phyloP scores from a whole-genome alignment of 2,329 filamentous ascomycete genomes.

The Pestalotiopsis sp. region DNA sequence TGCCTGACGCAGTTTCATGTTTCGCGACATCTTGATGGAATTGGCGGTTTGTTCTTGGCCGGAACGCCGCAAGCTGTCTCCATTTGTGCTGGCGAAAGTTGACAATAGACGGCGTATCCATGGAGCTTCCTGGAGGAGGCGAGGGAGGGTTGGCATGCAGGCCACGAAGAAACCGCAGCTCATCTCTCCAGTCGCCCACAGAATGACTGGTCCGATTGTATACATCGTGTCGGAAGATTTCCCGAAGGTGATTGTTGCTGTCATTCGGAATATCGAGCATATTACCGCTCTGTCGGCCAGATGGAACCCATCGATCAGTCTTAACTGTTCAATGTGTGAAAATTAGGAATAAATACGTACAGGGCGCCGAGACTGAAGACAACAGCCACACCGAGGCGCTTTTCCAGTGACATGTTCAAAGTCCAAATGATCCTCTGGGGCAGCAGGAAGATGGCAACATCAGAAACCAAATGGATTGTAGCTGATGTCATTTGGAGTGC shows the following conservation, averaged over 20 bases:
- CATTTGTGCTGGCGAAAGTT: background rate
- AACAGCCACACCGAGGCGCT: conserved; percentile 26
- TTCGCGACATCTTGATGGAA: background rate
- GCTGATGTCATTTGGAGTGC: conserved; percentile 20
- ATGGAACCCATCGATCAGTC: background rate
- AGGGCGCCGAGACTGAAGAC: conserved; percentile 28
- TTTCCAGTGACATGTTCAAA: conserved; percentile 28
- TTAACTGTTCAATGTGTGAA: background rate
- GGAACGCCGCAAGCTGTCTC: background rate
- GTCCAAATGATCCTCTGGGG: conserved; percentile 31
- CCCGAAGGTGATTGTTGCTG: conserved; percentile 12
- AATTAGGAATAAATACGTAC: conserved; percentile 13
- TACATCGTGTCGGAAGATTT: conserved; percentile 34
- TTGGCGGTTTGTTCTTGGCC: background rate
- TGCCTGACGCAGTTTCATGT: background rate
- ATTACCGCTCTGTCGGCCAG: conserved; percentile 7
- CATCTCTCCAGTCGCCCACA: conserved; percentile 48
- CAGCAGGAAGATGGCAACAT: conserved; percentile 27
- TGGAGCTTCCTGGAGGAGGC: conserved; percentile 32
- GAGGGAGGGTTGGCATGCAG: conserved; percentile 40
- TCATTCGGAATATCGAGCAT: conserved; percentile 13
- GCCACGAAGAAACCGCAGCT: conserved; percentile 47
- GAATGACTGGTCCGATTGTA: conserved; percentile 38
- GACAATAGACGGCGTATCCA: background rate
- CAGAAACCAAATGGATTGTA: conserved; percentile 23